Evolutionary conservation across 2,329 filamentous ascomycete species (phyloP).

Genomic region (Ophiostoma triangulosporum): DNA sequence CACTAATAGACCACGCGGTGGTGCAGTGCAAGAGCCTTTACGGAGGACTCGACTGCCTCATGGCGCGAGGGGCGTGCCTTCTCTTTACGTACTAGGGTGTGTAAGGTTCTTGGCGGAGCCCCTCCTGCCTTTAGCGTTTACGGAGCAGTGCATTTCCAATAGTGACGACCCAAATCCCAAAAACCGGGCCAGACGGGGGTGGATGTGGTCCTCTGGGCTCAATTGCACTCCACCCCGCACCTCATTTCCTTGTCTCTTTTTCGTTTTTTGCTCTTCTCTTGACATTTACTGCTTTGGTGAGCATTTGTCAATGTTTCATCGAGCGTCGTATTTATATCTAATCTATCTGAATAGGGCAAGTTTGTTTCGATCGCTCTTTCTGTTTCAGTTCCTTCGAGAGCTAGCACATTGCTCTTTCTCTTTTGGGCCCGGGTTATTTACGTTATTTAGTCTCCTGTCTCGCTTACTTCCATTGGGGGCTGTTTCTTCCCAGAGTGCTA

Average conservation of each 20-base stretch:
- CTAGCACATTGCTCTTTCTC: background rate
- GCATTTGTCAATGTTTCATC: background rate
- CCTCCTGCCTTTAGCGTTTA: background rate
- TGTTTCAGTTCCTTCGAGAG: background rate
- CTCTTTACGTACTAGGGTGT: too few relatives aligned
- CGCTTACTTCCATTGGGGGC: background rate
- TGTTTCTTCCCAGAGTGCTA: too few relatives aligned
- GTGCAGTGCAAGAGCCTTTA: too few relatives aligned
- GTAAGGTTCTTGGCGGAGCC: background rate
- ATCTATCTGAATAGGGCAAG: background rate
- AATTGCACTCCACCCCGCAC: conserved; percentile 3
- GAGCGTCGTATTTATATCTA: too few relatives aligned
- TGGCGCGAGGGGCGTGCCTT: background rate
- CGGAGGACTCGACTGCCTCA: background rate
- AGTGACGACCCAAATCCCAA: background rate
- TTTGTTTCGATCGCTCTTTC: background rate
- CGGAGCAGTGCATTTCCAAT: background rate
- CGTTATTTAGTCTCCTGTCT: background rate
- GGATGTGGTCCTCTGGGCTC: conserved; percentile 1
- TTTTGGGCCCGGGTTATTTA: background rate
- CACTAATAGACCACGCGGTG: background rate
- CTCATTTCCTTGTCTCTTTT: conserved; percentile 1
- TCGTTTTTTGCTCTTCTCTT: background rate
- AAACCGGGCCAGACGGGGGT: background rate
- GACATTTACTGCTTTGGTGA: background rate